Evolutionary conservation across 345 rosid genomes (phyloP).

Genomic region (Lepidium didymum): DNA sequence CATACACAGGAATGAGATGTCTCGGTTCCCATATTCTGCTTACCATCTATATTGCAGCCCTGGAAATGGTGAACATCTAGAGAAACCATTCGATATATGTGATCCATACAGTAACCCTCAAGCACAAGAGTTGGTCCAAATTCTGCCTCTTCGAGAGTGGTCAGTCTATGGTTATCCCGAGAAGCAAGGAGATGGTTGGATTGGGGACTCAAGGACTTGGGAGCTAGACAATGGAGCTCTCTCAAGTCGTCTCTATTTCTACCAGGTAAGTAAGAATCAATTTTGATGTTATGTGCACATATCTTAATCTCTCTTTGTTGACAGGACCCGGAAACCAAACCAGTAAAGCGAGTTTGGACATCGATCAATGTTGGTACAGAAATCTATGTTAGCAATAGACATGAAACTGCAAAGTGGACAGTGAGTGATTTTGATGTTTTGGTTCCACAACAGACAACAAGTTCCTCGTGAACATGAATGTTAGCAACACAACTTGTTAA

Average conservation of each 20-base stretch:
- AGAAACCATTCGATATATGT: slow-evolving; percentile 40
- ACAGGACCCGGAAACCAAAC: slow-evolving; percentile 48
- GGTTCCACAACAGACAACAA: slow-evolving; percentile 24
- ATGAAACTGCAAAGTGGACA: slow-evolving; percentile 42
- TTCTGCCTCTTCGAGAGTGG: slow-evolving; percentile 48
- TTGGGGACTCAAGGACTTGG: slow-evolving; percentile 42
- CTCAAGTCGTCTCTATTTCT: slow-evolving; percentile 43
- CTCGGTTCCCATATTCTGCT: slow-evolving; percentile 39
- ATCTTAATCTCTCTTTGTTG: not conserved
- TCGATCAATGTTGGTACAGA: slow-evolving; percentile 48
- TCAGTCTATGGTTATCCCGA: slow-evolving; percentile 41
- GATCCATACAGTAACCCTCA: slow-evolving; percentile 57
- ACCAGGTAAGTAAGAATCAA: slow-evolving; percentile 30
- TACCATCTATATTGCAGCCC: slow-evolving; percentile 46
- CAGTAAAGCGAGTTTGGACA: slow-evolving; percentile 37
- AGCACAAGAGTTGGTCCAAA: slow-evolving; percentile 43
- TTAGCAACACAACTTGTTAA: slow-evolving; percentile 1
- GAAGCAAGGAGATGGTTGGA: slow-evolving; percentile 45
- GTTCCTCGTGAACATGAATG: not conserved
- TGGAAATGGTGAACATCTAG: slow-evolving; percentile 36
- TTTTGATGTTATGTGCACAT: not conserved
- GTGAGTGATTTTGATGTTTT: slow-evolving; percentile 46
- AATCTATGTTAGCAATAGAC: slow-evolving; percentile 36
- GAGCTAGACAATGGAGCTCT: slow-evolving; percentile 44
- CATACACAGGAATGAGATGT: slow-evolving; percentile 36